Percentiles rank a stretch among this genome's conserved stretches.
Conservation (phyloP, 805 yeast genomes). For the Ogataea thermomethanolica region DNA sequence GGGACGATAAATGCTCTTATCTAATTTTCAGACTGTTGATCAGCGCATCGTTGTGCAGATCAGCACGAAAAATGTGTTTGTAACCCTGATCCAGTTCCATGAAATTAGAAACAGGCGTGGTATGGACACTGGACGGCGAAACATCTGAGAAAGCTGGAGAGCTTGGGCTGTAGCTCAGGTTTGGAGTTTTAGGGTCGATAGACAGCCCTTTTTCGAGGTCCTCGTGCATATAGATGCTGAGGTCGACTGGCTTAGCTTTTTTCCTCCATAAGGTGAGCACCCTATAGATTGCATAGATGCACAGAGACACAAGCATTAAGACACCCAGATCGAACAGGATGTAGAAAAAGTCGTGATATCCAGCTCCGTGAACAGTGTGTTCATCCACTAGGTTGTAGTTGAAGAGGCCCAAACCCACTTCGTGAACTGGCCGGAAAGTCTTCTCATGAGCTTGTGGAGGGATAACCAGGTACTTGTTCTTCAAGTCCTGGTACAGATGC, state of each 20-base stretch:
- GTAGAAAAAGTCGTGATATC: constrained; percentile 4
- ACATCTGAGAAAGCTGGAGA: constrained; percentile 6
- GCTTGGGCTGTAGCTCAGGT: constrained; percentile 6
- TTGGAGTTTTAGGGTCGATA: background rate
- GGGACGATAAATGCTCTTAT: constrained; percentile 1
- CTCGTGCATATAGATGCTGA: background rate
- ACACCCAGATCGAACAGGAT: constrained; percentile 2
- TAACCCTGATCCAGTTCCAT: constrained; percentile 14
- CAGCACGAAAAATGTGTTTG: constrained; percentile 4
- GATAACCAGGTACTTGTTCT: constrained; percentile 25
- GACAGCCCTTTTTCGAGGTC: constrained; percentile 9
- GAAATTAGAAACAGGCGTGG: constrained; percentile 12
- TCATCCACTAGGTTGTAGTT: constrained; percentile 25
- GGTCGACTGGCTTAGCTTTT: constrained; percentile 2
- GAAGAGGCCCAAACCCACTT: constrained; percentile 31
- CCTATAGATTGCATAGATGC: constrained; percentile 4
- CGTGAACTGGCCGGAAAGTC: constrained; percentile 29
- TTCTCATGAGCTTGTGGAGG: constrained; percentile 25
- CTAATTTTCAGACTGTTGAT: constrained; percentile 21
- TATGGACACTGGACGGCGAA: constrained; percentile 8
- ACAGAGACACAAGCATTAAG: constrained; percentile 1
- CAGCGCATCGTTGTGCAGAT: constrained; percentile 5
- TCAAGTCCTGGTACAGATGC: constrained; percentile 30
- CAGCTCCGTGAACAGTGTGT: constrained; percentile 2
- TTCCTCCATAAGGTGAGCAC: background rate